Evolutionary conservation across 441 rosid genomes (phyloP), one percentile per base, ranked within the genome.

Genomic region (Mallotus japonicus): DNA sequence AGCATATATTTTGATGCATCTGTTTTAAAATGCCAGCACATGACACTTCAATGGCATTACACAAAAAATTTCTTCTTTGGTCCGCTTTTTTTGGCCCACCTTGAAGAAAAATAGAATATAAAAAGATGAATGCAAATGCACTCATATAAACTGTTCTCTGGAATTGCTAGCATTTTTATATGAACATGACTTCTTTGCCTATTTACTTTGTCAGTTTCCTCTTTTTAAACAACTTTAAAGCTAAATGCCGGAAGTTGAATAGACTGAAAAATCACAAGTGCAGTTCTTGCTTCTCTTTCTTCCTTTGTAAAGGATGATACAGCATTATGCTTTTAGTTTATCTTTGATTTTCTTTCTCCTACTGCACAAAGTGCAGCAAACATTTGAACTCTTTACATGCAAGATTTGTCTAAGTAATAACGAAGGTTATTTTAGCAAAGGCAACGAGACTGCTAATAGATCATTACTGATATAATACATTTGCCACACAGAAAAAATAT

Each of bases 341-440:
- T 40, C 47, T 51, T 19, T 49, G 14, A 24, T 37, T 15, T 42
- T 20, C 34, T 22, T 22, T 69, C 8, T 9, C 13, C 15, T 13
- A 50, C 3, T 11, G 15, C 12, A 3, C 28, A 32, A 56, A 57
- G 40, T 14, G 53, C 53, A 42, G 14, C 11, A 42, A 57, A 7
- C 8, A 1, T 3, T 50, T 57, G 4, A 24, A 47, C 11, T 44
- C 6, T 24, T 49, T 51, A 61, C 47, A 50, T 37, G 46, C 16
- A 49, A 55, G 12, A 46, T 47, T 65, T 50, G 34, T 62, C 34
- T 74, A 56, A 66, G 12, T 5, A 58, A 15, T 6, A 32, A 20
- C n/a, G 12, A 50, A 59, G 13, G 58, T 20, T 37, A 61, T 34
- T 6, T 71, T 50, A 12, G 67, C 67, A 71, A 61, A 62, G 6